Evolutionary conservation across 768 basidiomycete genomes (phyloP).

Genomic region (Boletus eberwhitei): DNA sequence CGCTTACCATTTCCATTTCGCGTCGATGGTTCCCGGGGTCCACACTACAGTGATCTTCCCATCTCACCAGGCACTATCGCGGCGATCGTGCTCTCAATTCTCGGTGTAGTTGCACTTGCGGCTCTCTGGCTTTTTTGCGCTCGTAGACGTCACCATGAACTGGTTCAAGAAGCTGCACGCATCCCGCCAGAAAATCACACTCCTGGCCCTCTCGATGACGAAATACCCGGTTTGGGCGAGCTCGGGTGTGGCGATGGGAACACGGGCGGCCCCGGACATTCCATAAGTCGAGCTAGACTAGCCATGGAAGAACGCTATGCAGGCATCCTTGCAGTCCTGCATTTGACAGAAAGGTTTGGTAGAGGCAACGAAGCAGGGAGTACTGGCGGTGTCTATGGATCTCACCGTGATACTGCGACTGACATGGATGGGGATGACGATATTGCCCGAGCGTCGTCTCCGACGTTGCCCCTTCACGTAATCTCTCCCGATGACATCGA

Average conservation of each 20-base stretch:
- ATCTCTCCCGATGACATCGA: slow-evolving; percentile 2
- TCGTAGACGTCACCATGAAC: slow-evolving; percentile 26
- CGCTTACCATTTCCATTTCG: slow-evolving; percentile 2
- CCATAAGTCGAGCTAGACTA: neutral
- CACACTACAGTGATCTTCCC: slow-evolving; percentile 2
- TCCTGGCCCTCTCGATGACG: slow-evolving; percentile 22
- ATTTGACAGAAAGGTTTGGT: slow-evolving; percentile 9
- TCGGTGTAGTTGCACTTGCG: slow-evolving; percentile 26
- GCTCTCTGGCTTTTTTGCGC: slow-evolving; percentile 33
- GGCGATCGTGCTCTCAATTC: slow-evolving; percentile 24
- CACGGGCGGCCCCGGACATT: neutral
- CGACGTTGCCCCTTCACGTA: slow-evolving; percentile 21
- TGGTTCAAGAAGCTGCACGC: slow-evolving; percentile 18
- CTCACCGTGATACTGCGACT: slow-evolving; percentile 10
- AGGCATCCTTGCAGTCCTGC: slow-evolving; percentile 25
- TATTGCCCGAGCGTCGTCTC: slow-evolving; percentile 19
- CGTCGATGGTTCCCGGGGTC: slow-evolving; percentile 4
- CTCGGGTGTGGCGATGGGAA: slow-evolving; percentile 2
- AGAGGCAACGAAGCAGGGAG: slow-evolving; percentile 23
- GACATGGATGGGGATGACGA: slow-evolving; percentile 10
- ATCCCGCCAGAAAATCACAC: slow-evolving; percentile 6
- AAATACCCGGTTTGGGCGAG: slow-evolving; percentile 17
- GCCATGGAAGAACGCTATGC: slow-evolving; percentile 29
- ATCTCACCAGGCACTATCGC: slow-evolving; percentile 25
- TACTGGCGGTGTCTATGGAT: slow-evolving; percentile 28